phyloP scores from a whole-genome alignment of 768 basidiomycete genomes.

The Nidula microcarpa region DNA sequence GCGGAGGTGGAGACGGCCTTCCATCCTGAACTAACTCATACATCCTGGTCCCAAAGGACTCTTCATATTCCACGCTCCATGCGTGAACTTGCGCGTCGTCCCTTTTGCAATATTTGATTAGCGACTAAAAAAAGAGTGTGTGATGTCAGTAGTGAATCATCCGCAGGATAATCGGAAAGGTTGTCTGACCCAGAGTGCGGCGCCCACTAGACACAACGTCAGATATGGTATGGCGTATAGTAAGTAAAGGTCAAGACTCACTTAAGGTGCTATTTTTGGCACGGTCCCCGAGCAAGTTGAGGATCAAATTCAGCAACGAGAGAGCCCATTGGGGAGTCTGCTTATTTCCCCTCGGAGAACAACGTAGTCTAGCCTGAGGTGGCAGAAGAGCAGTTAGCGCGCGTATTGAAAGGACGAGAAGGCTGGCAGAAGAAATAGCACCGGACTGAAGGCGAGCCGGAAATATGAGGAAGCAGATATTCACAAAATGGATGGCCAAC shows the following conservation, averaged over 20 bases:
- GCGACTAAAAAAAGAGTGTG: slow-evolving; percentile 38
- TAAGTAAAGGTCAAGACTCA: slow-evolving; percentile 18
- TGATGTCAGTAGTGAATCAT: slow-evolving; percentile 3
- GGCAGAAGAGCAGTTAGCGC: no score
- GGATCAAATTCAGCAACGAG: slow-evolving; percentile 37
- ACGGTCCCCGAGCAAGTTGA: slow-evolving; percentile 45
- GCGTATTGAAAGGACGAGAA: no score
- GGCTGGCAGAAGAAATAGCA: neutral
- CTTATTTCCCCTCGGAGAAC: slow-evolving; percentile 27
- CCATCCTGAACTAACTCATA: slow-evolving; percentile 42
- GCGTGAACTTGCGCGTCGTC: slow-evolving; percentile 52
- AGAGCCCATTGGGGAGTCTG: slow-evolving; percentile 41
- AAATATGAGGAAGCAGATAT: slow-evolving; percentile 17
- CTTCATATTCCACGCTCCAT: slow-evolving; percentile 64
- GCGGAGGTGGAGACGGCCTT: slow-evolving; percentile 30
- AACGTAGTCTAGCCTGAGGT: slow-evolving; percentile 34
- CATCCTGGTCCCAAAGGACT: slow-evolving; percentile 61
- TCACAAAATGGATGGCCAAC: slow-evolving; percentile 61
- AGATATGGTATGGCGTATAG: neutral
- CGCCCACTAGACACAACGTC: slow-evolving; percentile 43
- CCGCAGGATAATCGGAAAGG: slow-evolving; percentile 4
- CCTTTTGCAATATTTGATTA: slow-evolving; percentile 60
- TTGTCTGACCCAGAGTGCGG: slow-evolving; percentile 57
- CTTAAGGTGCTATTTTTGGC: slow-evolving; percentile 45
- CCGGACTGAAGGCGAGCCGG: slow-evolving; percentile 7